Evolutionary conservation across 2,329 filamentous ascomycete genomes (phyloP).

Genomic region (Colletotrichum trifolii): DNA sequence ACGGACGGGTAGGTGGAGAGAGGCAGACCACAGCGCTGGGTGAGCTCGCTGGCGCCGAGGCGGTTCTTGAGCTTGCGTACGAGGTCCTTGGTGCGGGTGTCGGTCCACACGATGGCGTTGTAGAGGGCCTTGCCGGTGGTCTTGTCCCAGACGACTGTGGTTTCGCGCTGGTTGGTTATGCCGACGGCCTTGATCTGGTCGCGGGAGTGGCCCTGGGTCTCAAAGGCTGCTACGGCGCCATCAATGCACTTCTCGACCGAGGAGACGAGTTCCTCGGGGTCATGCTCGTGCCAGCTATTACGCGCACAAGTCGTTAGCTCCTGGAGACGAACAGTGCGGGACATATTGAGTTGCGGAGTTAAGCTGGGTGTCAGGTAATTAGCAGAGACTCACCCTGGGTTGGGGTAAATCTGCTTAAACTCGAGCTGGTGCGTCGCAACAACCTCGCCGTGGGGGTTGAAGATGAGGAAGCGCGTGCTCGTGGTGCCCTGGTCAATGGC

Average conservation of each 20-base stretch:
- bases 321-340: not conserved
- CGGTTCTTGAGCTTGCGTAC: constrained; percentile 78
- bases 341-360: not conserved
- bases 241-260: constrained; percentile 83
- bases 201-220: constrained; percentile 73
- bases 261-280: constrained; percentile 77
- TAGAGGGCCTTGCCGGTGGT: constrained; percentile 80
- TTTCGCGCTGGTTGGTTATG: constrained; percentile 88
- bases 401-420: constrained; percentile 79
- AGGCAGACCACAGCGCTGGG: constrained; percentile 77
- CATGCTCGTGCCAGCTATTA: constrained; percentile 84
- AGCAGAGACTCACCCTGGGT: constrained; percentile 70
- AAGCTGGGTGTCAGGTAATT: no score
- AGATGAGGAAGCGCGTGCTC: constrained; percentile 82
- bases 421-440: constrained; percentile 80
- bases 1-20: constrained; percentile 86
- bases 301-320: constrained; percentile 9
- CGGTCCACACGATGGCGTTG: constrained; percentile 88
- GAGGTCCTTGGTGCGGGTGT: constrained; percentile 78
- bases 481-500: constrained; percentile 86
- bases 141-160: constrained; percentile 82
- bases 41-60: constrained; percentile 74
- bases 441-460: constrained; percentile 76
- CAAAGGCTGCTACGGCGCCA: constrained; percentile 75
- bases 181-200: constrained; percentile 79